These are phyloP conservation scores for Ceratobasidium sp. DNA, from an alignment of 1,284 basidiomycete genomes.

Conservation along the genomic window DNA sequence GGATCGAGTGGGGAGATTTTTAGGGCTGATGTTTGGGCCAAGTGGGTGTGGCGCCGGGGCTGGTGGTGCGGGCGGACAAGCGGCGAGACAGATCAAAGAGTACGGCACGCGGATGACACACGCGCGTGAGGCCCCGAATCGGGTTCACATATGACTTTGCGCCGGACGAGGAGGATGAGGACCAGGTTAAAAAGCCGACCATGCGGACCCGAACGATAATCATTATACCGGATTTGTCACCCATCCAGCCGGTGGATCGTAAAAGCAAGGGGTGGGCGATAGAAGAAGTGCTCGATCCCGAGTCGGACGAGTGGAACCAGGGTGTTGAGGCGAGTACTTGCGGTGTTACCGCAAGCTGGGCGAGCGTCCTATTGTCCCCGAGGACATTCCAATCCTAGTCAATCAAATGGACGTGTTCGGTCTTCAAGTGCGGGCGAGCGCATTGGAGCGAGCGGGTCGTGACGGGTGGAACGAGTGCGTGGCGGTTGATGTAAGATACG, in stretches of 20 bases:
- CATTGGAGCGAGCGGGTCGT: conserved; percentile 24
- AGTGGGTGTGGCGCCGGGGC: too few species aligned
- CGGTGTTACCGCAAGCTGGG: conserved; percentile 22
- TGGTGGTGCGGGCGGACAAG: too few species aligned
- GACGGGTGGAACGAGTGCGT: conserved; percentile 4
- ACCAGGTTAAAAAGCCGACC: neutral
- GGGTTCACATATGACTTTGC: conserved; percentile 38
- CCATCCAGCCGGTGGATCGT: conserved; percentile 8
- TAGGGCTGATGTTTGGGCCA: too few species aligned
- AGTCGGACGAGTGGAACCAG: conserved; percentile 7
- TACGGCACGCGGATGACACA: too few species aligned
- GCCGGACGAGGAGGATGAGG: conserved; percentile 22
- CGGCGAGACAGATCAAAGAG: too few species aligned
- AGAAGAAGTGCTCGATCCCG: conserved; percentile 9
- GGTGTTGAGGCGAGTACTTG: neutral
- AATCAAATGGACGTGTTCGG: conserved; percentile 18
- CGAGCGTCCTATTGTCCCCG: conserved; percentile 1
- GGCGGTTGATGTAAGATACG: conserved; percentile 12
- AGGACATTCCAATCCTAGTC: neutral
- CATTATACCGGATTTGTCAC: conserved; percentile 33
- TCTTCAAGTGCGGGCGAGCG: neutral
- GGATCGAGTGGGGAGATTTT: too few species aligned
- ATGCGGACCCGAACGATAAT: conserved; percentile 36
- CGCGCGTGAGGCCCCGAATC: neutral
- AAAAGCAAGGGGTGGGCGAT: conserved; percentile 22